A percentile compares a stretch with the other conserved stretches of the same genome.
phyloP scores from a whole-genome alignment of 2,329 filamentous ascomycete species.

The Colletotrichum sp. region DNA sequence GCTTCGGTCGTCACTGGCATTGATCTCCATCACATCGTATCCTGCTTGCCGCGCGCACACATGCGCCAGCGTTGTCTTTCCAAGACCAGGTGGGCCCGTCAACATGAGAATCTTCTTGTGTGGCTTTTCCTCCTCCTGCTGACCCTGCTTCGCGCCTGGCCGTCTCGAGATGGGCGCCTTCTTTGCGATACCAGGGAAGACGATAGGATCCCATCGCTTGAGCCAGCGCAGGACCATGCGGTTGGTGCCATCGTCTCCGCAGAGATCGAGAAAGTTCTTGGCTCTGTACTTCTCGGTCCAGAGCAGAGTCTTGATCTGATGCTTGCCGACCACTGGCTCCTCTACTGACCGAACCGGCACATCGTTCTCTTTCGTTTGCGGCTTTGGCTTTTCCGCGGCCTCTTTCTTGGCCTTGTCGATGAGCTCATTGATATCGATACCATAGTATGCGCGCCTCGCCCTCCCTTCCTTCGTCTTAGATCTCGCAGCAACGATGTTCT shows the following conservation, averaged over 20 bases:
- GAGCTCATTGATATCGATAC: slow-evolving; percentile 86
- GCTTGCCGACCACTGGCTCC: slow-evolving; percentile 34
- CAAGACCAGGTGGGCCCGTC: slow-evolving; percentile 89
- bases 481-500: slow-evolving; percentile 70
- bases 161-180: slow-evolving; percentile 52
- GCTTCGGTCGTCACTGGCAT: slow-evolving; percentile 94
- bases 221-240: slow-evolving; percentile 90
- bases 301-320: slow-evolving; percentile 62
- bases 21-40: slow-evolving; percentile 96
- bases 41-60: slow-evolving; percentile 95
- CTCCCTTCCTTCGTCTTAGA: slow-evolving; percentile 71
- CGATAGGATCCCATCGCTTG: slow-evolving; percentile 90
- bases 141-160: slow-evolving; percentile 45
- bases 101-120: slow-evolving; percentile 90
- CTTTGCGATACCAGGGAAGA: slow-evolving; percentile 80
- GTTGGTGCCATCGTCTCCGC: slow-evolving; percentile 94
- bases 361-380: slow-evolving; percentile 28
- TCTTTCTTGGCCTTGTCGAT: slow-evolving; percentile 74
- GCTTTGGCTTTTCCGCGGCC: slow-evolving; percentile 39
- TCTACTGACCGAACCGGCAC: slow-evolving; percentile 50
- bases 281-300: slow-evolving; percentile 99
- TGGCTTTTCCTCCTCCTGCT: slow-evolving; percentile 67
- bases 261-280: slow-evolving; percentile 87
- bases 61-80: slow-evolving; percentile 95
- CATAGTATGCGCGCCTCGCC: slow-evolving; percentile 82